Percentiles rank a stretch among this genome's conserved stretches.
These are phyloP conservation scores for Spatholobus suberectus DNA, from an alignment of 306 rosid genomes.

Conservation along the genomic window DNA sequence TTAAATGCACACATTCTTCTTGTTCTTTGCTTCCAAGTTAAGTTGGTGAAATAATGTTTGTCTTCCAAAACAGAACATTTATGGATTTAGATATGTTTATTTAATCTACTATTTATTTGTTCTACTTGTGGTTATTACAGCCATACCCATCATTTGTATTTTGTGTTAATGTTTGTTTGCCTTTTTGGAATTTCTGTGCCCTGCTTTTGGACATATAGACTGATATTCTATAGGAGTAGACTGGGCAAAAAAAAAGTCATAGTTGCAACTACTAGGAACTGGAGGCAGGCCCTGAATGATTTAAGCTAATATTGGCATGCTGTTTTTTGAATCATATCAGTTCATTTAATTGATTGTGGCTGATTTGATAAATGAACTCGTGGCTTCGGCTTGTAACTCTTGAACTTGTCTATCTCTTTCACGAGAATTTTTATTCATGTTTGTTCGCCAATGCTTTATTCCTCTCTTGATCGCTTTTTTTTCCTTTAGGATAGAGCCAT, in stretches of 20 bases:
- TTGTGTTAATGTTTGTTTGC: background rate
- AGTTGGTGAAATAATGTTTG: background rate
- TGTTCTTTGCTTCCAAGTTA: background rate
- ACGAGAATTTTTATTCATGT: conserved; percentile 20
- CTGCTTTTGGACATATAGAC: background rate
- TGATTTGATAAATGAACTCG: background rate
- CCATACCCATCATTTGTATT: background rate
- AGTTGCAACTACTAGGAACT: background rate
- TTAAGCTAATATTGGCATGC: background rate
- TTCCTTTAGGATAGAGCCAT: background rate
- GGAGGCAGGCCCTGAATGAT: background rate
- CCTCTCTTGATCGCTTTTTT: background rate
- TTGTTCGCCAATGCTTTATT: background rate
- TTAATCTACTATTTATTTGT: background rate
- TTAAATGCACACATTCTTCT: background rate
- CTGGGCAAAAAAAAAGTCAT: background rate
- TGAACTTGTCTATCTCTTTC: conserved; percentile 2
- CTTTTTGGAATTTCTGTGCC: background rate
- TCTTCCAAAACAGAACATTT: background rate
- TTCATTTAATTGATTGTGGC: background rate
- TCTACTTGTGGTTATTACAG: background rate
- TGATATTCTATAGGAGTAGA: background rate
- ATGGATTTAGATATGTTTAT: background rate
- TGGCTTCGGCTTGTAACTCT: background rate
- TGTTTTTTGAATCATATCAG: background rate